These are phyloP conservation scores for Phytophthora crassamura DNA, from an alignment of 352 stramenopile genomes.

Conservation along the genomic window DNA sequence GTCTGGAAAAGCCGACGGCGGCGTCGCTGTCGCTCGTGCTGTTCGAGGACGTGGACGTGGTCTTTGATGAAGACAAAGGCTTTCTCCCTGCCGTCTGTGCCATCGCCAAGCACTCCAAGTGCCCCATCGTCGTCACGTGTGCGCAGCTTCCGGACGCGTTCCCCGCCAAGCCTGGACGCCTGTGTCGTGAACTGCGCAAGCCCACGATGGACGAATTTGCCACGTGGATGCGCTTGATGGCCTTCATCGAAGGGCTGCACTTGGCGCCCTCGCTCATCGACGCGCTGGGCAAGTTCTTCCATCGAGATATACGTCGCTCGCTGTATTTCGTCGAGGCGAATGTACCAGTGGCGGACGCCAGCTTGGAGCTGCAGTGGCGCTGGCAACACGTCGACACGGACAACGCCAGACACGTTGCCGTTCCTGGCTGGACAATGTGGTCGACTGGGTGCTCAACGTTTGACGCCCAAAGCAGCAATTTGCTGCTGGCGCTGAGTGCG, in stretches of 20 bases:
- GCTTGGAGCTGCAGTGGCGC: slow-evolving; percentile 28
- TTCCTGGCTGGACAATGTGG: slow-evolving; percentile 64
- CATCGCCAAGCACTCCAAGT: slow-evolving; percentile 86
- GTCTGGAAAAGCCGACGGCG: slow-evolving; percentile 40
- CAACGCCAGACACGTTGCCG: slow-evolving; percentile 11
- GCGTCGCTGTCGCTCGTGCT: slow-evolving; percentile 81
- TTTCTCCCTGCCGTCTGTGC: slow-evolving; percentile 73
- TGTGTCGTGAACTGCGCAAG: slow-evolving; percentile 47
- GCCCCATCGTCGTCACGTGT: slow-evolving; percentile 82
- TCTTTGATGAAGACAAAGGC: slow-evolving; percentile 86
- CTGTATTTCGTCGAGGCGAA: slow-evolving; percentile 77
- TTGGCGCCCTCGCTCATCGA: slow-evolving; percentile 44
- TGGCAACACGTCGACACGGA: slow-evolving; percentile 31
- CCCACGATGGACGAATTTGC: slow-evolving; percentile 69
- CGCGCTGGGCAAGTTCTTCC: slow-evolving; percentile 59
- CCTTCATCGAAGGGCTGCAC: slow-evolving; percentile 59
- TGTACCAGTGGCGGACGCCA: slow-evolving; percentile 27
- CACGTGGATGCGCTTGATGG: slow-evolving; percentile 69
- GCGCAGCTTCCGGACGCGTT: slow-evolving; percentile 65
- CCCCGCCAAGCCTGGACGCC: slow-evolving; percentile 49
- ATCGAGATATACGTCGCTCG: slow-evolving; percentile 71
- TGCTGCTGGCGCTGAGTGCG: slow-evolving; percentile 47
- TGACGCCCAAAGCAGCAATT: slow-evolving; percentile 68
- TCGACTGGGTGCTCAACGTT: slow-evolving; percentile 46
- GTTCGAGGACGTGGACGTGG: slow-evolving; percentile 84